A percentile compares a stretch with the other conserved stretches of the same genome.
Evolutionary conservation across 768 basidiomycete species (phyloP).

Genomic region (Lactarius indigo): DNA sequence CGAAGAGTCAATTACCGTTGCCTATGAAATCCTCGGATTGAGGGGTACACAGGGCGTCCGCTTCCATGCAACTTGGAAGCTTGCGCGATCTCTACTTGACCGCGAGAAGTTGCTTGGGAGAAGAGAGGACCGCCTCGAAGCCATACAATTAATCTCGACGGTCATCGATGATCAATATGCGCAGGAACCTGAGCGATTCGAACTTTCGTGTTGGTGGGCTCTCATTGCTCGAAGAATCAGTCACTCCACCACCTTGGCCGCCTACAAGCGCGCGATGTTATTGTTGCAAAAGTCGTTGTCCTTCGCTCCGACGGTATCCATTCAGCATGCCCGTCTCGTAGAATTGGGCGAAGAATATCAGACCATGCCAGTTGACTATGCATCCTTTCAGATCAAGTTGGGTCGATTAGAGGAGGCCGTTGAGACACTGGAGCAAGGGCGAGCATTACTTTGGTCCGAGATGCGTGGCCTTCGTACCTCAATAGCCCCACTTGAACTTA

Average conservation of each 20-base stretch:
- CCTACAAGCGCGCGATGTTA: not conserved
- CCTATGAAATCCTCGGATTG: not conserved
- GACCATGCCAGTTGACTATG: not conserved
- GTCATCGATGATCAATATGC: not conserved
- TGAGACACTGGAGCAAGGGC: slow-evolving; percentile 14
- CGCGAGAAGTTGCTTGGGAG: not conserved
- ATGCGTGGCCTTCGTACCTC: slow-evolving; percentile 3
- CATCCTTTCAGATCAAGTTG: slow-evolving; percentile 6
- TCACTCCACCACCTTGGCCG: not conserved
- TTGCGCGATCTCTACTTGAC: not conserved
- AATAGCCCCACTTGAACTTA: not conserved
- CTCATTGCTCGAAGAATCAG: not conserved
- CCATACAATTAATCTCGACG: not conserved
- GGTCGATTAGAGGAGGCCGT: slow-evolving; percentile 9
- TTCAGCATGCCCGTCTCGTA: not conserved
- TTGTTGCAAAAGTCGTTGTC: not conserved
- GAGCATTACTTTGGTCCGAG: slow-evolving; percentile 6
- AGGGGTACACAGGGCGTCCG: accelerated
- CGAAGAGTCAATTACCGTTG: not conserved
- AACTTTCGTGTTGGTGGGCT: not conserved
- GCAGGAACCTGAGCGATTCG: not conserved
- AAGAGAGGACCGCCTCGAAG: not conserved
- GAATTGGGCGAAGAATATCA: not conserved
- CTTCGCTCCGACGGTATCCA: not conserved
- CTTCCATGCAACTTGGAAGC: not conserved